These are phyloP conservation scores for Lactarius indigo DNA, from an alignment of 768 basidiomycete species.

Conservation along the genomic window DNA sequence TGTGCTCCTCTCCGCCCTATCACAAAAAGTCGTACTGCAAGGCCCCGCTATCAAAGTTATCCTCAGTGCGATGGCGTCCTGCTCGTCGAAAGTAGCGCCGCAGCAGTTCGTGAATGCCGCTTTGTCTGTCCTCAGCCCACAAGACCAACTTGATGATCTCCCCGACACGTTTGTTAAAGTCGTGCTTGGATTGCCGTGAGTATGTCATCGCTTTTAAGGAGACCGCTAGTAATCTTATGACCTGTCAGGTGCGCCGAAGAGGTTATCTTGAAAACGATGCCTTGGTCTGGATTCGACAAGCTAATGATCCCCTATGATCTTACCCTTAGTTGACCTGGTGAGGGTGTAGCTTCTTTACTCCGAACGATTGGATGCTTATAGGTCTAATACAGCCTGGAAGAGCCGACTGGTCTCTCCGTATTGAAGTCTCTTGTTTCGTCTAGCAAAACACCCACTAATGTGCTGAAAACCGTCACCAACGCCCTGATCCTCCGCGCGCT, in stretches of 20 bases:
- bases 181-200: slow-evolving; percentile 12
- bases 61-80: slow-evolving; percentile 49
- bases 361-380: neutral
- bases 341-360: neutral
- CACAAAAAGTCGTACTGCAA: slow-evolving; percentile 60
- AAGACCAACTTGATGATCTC: slow-evolving; percentile 51
- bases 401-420: slow-evolving; percentile 3
- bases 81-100: slow-evolving; percentile 46
- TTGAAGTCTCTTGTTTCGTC: slow-evolving; percentile 10
- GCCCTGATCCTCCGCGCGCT: slow-evolving; percentile 23
- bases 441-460: neutral
- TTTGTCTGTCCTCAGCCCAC: slow-evolving; percentile 61
- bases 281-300: slow-evolving; percentile 53
- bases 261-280: slow-evolving; percentile 42
- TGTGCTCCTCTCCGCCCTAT: slow-evolving; percentile 66
- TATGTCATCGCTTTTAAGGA: neutral
- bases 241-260: slow-evolving; percentile 43
- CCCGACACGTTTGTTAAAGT: slow-evolving; percentile 18
- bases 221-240: neutral
- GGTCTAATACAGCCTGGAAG: slow-evolving; percentile 9
- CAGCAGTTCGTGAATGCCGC: slow-evolving; percentile 63
- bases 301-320: slow-evolving; percentile 53
- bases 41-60: slow-evolving; percentile 58
- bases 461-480: slow-evolving; percentile 15
- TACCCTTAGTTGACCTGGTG: slow-evolving; percentile 39